Conservation (phyloP, 208 protist genomes). For the Porcisia hertigi region DNA sequence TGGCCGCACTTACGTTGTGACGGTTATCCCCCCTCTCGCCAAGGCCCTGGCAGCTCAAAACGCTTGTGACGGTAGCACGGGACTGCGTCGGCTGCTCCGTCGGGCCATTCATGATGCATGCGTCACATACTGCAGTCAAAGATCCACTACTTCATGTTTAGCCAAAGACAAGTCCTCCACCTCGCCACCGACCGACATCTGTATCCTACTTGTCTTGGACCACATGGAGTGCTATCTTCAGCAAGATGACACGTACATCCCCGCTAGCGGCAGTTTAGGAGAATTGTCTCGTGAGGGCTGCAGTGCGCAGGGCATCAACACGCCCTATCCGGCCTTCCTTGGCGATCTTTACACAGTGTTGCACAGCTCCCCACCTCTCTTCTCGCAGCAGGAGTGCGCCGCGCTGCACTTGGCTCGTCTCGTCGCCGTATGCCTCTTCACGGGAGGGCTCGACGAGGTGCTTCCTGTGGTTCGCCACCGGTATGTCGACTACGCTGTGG, state of each 20-base stretch:
- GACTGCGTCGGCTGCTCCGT: conserved; percentile 50
- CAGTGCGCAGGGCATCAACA: background rate
- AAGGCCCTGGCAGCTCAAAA: conserved; percentile 33
- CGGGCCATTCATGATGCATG: conserved; percentile 20
- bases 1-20: conserved; percentile 12
- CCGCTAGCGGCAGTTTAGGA: conserved; percentile 5
- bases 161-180: background rate
- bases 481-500: conserved; percentile 47
- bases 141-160: background rate
- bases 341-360: conserved; percentile 63
- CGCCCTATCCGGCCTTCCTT: conserved; percentile 42
- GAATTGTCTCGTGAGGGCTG: background rate
- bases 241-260: conserved; percentile 3
- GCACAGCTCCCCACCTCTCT: conserved; percentile 40
- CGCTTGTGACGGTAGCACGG: conserved; percentile 43
- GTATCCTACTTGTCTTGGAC: conserved; percentile 62
- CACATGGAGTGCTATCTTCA: conserved; percentile 65
- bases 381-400: conserved; percentile 29
- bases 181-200: background rate
- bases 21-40: conserved; percentile 34
- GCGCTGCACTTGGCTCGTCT: conserved; percentile 29
- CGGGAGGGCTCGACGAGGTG: conserved; percentile 43
- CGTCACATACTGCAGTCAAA: background rate
- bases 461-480: conserved; percentile 41
- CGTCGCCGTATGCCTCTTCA: conserved; percentile 54